Evolutionary conservation across 257 asterid species (phyloP), one percentile per base, ranked within the genome.

Genomic region (Rubia yunnanensis): DNA sequence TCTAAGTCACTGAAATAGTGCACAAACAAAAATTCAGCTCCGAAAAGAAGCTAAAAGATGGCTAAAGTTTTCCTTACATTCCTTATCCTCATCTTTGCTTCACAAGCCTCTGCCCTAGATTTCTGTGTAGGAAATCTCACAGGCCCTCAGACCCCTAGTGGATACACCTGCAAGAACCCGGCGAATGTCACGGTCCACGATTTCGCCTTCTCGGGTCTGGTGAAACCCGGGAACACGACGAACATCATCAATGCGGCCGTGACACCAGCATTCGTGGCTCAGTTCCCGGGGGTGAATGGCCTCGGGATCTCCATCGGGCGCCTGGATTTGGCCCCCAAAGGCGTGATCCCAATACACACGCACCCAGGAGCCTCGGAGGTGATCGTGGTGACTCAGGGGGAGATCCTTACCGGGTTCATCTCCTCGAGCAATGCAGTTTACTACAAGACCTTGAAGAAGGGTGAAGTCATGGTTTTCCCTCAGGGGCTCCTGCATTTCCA

Each of bases 401-500:
- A 64, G 14, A 68, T 88, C 3, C 63, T 70, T 0, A 63, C 91
- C 0, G 95, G 82, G 0, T 91, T 91, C 64, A 72, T 91, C 13
- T 79, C 92, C 0, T 79, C 88, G 10, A 66, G 85, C 15, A 90
- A 88, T 49, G 0, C 66, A 0, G 92, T 90, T 23, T 90, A 80
- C 60, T 60, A 79, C 61, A 78, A 79, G 61, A 86, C 77, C 62
- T 85, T 91, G 7, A 14, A 72, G 13, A 84, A 79, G 41, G 97
- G 95, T 0, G 96, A 88, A 4, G 28, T 81, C 0, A 85, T 86
- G 90, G 79, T 86, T 11, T 83, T 63, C 34, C 96, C 96, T 17
- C 86, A 80, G 59, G 97, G 96, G 10, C 44, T 86, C 49, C 49
- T 90, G 80, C 96, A 88, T 80, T 90, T 84, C 52, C 96, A 88